Evolutionary conservation across 805 yeast genomes (phyloP), one percentile per base, ranked within the genome.

Genomic region (Metschnikowia colocasiae): DNA sequence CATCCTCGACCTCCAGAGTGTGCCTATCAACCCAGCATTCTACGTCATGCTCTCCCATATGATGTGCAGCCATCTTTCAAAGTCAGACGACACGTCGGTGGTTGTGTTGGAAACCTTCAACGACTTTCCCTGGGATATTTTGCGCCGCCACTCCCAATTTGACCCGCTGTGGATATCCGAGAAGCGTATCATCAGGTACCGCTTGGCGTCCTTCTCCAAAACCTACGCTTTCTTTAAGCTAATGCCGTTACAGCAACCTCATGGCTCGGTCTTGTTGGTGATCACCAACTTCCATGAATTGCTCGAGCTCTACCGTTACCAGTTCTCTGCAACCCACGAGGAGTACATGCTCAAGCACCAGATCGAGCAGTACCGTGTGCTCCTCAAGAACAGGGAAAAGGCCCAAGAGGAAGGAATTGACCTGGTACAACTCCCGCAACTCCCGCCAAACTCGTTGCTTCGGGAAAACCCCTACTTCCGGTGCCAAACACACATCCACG

Each of bases 1-100:
- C 9, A 52, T 71, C 6, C 61, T 63, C 42, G 75, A 71, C 47
- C 54, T 70, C 49, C 75, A 70, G 52, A 49, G 67, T 2, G 66
- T 68, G n/a, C 73, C 76, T 3, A 60, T 62, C 3, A 58, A 62
- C 49, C 37, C 46, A 12, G 63, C 59, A 0, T 43, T 57, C 34
- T 56, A 55, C 40, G 50, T 58, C 4, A 50, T 66, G 22, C 44
- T 60, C 10, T 52, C 56, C 18, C 55, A 60, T n/a, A 38, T 68
- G 9, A 54, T 69, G 6, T 54, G 57, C 8, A 59, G 67, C 10
- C 74, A 71, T 47, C 56, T 71, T 22, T 33, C 35, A 7, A 45
- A 57, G 7, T 36, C 51, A 2, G 34, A 13, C 2, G 40, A 48
- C 15, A 49, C 53, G 16, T 26, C 35, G n/a, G 68, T 66, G 13